Conservation (phyloP, 306 rosid species). For the Quercus cerris region DNA sequence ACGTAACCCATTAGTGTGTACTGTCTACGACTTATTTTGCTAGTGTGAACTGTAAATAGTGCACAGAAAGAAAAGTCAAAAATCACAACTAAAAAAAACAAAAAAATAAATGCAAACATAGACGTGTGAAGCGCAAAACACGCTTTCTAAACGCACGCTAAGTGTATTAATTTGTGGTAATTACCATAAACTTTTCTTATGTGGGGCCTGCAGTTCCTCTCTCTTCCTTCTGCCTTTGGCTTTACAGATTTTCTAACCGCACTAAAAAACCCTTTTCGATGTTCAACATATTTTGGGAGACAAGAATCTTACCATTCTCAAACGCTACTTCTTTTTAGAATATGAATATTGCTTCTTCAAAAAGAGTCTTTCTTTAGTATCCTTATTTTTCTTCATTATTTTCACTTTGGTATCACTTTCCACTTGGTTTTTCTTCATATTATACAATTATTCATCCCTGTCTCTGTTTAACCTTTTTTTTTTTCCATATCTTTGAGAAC, state of each 20-base stretch:
- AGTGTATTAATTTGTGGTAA: background rate
- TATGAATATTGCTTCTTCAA: background rate
- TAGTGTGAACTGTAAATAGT: too few species aligned
- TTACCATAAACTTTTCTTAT: background rate
- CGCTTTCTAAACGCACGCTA: too few species aligned
- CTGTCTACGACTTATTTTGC: too few species aligned
- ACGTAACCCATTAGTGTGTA: rapidly evolving
- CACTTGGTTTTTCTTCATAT: too few species aligned
- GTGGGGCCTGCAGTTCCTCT: background rate
- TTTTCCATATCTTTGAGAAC: too few species aligned
- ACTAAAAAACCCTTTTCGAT: background rate
- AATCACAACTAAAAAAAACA: too few species aligned
- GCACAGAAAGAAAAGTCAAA: too few species aligned
- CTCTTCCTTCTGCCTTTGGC: background rate
- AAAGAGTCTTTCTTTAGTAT: background rate
- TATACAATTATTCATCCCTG: too few species aligned
- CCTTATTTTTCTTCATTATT: background rate
- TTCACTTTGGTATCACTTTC: too few species aligned
- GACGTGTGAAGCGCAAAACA: too few species aligned
- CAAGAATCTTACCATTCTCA: background rate
- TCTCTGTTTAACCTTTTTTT: too few species aligned
- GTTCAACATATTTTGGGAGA: background rate
- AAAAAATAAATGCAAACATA: too few species aligned
- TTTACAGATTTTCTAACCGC: background rate
- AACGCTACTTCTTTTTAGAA: background rate